Evolutionary conservation across 306 rosid genomes (phyloP).

Genomic region (Lagenaria siceraria): DNA sequence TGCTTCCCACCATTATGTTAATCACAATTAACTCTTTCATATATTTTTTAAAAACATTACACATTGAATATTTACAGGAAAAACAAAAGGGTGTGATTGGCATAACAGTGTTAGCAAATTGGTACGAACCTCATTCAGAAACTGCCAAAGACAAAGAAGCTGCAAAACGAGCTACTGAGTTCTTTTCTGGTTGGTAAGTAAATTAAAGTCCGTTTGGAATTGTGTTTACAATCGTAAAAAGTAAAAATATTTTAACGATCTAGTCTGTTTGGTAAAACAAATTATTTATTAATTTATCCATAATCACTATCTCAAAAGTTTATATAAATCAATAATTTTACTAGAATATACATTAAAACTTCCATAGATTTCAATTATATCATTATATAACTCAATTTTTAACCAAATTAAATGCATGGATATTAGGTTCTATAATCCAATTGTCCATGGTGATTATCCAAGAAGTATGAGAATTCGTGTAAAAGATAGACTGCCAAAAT

Average conservation of each 20-base stretch:
- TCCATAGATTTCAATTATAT: too few relatives aligned
- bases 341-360: neutral
- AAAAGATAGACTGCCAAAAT: conserved; percentile 20
- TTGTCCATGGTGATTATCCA: conserved; percentile 23
- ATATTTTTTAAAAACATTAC: neutral
- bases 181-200: conserved; percentile 42
- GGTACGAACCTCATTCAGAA: conserved; percentile 34
- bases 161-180: conserved; percentile 31
- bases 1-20: too few relatives aligned
- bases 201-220: too few relatives aligned
- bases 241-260: too few relatives aligned
- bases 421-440: conserved; percentile 18
- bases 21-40: neutral
- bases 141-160: conserved; percentile 19
- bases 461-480: conserved; percentile 15
- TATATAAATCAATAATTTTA: neutral
- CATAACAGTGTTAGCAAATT: conserved; percentile 22
- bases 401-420: neutral
- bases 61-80: conserved; percentile 10
- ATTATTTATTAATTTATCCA: too few relatives aligned
- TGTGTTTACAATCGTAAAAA: too few relatives aligned
- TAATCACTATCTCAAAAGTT: too few relatives aligned
- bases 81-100: conserved; percentile 44
- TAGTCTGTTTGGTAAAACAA: too few relatives aligned
- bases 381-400: too few relatives aligned